Conservation (phyloP, 371 early-diverging fungal species). For the Haplosporangium sp. region DNA sequence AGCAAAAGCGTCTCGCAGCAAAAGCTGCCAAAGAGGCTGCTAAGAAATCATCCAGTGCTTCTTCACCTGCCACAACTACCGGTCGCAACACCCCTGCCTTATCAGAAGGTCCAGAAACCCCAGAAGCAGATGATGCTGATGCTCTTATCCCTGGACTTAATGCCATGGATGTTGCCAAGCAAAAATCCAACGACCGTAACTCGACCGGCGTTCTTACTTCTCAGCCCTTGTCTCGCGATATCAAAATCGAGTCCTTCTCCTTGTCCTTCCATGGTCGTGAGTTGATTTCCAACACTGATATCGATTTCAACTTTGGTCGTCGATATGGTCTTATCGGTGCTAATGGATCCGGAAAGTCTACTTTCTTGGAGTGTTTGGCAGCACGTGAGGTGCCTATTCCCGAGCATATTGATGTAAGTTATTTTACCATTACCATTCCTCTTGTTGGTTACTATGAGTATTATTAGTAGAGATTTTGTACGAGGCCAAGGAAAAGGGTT, state of each 20-base stretch:
- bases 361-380: constrained; percentile 94
- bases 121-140: constrained; percentile 17
- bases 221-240: constrained; percentile 91
- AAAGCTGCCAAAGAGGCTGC: constrained; percentile 73
- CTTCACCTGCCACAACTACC: constrained; percentile 57
- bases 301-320: constrained; percentile 98
- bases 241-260: constrained; percentile 95
- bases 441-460: neutral
- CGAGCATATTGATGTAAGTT: constrained; percentile 91
- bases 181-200: constrained; percentile 76
- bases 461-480: no score
- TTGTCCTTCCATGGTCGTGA: constrained; percentile 94
- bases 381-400: constrained; percentile 97
- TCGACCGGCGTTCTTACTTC: constrained; percentile 96
- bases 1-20: constrained; percentile 87
- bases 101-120: neutral
- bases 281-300: constrained; percentile 92
- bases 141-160: constrained; percentile 27
- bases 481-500: no score
- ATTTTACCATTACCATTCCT: neutral
- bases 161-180: constrained; percentile 54
- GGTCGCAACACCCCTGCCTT: constrained; percentile 44
- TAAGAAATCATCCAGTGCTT: constrained; percentile 43
- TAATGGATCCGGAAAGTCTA: constrained; percentile 99
- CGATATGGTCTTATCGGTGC: constrained; percentile 97